Conservation (phyloP, 208 protist species). For the Histomonas meleagridis region DNA sequence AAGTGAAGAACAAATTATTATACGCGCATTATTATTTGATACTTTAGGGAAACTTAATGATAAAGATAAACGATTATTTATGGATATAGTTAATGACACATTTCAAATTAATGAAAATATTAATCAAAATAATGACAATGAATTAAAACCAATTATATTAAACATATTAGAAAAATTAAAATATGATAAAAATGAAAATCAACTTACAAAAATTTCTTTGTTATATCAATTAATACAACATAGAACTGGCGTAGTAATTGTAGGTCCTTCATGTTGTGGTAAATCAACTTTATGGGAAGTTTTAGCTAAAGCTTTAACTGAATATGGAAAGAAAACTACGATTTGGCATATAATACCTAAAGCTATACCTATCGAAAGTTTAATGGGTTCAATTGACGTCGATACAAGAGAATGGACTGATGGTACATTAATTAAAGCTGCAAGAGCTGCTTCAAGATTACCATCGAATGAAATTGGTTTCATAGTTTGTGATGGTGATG, state of each 20-base stretch:
- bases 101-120: constrained; percentile 66
- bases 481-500: constrained; percentile 91
- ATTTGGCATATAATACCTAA: constrained; percentile 81
- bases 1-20: constrained; percentile 73
- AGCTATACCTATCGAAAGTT: constrained; percentile 60
- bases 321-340: constrained; percentile 71
- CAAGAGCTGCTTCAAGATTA: background rate
- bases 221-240: constrained; percentile 81
- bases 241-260: constrained; percentile 89
- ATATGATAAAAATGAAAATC: background rate
- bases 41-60: constrained; percentile 89
- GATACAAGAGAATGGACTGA: constrained; percentile 94
- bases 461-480: background rate
- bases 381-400: constrained; percentile 85
- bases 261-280: constrained; percentile 83
- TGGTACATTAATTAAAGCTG: constrained; percentile 61
- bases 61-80: constrained; percentile 87
- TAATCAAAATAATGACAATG: constrained; percentile 50
- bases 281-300: constrained; percentile 83
- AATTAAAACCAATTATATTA: constrained; percentile 54
- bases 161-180: background rate
- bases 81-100: constrained; percentile 76
- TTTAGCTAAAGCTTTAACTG: constrained; percentile 72
- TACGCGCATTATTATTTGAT: constrained; percentile 82
- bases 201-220: constrained; percentile 55